Evolutionary conservation across 768 basidiomycete genomes (phyloP).

Genomic region (Dictyophora rubrovolvata): DNA sequence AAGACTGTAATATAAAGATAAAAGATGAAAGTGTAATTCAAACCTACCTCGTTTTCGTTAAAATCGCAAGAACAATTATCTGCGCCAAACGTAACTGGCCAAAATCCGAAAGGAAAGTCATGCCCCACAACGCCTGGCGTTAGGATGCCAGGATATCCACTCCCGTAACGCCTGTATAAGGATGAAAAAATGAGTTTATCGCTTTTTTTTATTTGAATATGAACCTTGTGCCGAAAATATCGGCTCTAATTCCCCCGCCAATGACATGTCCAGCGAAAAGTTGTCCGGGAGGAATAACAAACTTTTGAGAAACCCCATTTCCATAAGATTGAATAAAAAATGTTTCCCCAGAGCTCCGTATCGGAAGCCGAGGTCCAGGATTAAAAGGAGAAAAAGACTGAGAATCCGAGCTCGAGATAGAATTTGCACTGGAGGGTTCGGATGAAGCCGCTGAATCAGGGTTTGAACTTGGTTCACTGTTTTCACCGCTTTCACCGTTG

Average conservation of each 20-base stretch:
- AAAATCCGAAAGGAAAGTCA: constrained; percentile 56
- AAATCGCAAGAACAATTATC: constrained; percentile 15
- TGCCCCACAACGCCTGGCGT: constrained; percentile 37
- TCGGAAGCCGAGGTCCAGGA: background rate
- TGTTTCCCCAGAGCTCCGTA: background rate
- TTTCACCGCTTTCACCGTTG: constrained; percentile 5
- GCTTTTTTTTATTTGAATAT: constrained; percentile 1
- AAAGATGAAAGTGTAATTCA: constrained; percentile 34
- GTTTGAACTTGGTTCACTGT: no score
- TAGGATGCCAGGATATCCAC: constrained; percentile 46
- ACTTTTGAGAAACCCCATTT: constrained; percentile 20
- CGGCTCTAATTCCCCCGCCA: constrained; percentile 42
- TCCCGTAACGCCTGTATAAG: constrained; percentile 45
- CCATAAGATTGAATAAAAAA: constrained; percentile 19
- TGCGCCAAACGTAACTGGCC: constrained; percentile 48
- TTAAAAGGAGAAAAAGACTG: background rate
- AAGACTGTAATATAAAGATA: background rate
- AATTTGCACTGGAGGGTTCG: no score
- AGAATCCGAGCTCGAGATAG: no score
- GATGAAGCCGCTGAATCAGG: no score
- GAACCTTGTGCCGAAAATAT: constrained; percentile 37
- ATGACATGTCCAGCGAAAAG: constrained; percentile 27
- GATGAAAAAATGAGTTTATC: background rate
- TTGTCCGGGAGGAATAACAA: constrained; percentile 34
- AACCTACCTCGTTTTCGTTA: constrained; percentile 22